phyloP scores from a whole-genome alignment of 2,329 filamentous ascomycete genomes.

The Penicillium sp. region DNA sequence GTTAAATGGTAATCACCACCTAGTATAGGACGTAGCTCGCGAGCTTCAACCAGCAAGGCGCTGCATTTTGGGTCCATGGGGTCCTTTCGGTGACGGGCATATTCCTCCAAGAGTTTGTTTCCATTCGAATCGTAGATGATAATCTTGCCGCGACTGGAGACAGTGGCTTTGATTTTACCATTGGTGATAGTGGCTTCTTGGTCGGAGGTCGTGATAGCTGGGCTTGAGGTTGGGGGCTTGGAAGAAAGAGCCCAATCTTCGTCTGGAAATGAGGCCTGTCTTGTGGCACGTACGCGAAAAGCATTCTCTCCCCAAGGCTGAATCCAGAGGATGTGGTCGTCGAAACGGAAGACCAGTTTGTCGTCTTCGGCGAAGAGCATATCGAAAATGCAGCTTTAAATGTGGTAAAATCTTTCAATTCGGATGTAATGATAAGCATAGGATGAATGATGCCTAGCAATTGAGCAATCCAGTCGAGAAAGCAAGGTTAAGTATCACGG shows the following conservation, averaged over 20 bases:
- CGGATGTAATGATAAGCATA: not conserved
- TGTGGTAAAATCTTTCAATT: not conserved
- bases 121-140: conserved; percentile 48
- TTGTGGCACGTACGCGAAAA: conserved; percentile 41
- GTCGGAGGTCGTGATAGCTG: conserved; percentile 18
- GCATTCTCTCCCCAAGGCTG: conserved; percentile 43
- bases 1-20: conserved; percentile 61
- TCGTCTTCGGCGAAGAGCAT: conserved; percentile 39
- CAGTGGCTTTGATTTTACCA: conserved; percentile 50
- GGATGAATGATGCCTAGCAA: not conserved
- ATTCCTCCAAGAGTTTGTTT: conserved; percentile 55
- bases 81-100: conserved; percentile 53
- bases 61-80: conserved; percentile 60
- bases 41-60: conserved; percentile 57
- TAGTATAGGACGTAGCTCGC: conserved; percentile 58
- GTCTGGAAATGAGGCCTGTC: conserved; percentile 36
- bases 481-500: conserved; percentile 2
- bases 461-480: not conserved
- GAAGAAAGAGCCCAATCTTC: conserved; percentile 40
- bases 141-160: conserved; percentile 54
- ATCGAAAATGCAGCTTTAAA: not conserved
- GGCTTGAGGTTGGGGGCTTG: conserved; percentile 13
- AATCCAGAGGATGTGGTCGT: conserved; percentile 41
- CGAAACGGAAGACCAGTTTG: conserved; percentile 39
- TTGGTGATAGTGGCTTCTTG: conserved; percentile 48